Percentiles rank a stretch among this genome's conserved stretches.
Conservation (phyloP, 2,329 filamentous ascomycete species). For the Pyrenophora tritici-repentis region DNA sequence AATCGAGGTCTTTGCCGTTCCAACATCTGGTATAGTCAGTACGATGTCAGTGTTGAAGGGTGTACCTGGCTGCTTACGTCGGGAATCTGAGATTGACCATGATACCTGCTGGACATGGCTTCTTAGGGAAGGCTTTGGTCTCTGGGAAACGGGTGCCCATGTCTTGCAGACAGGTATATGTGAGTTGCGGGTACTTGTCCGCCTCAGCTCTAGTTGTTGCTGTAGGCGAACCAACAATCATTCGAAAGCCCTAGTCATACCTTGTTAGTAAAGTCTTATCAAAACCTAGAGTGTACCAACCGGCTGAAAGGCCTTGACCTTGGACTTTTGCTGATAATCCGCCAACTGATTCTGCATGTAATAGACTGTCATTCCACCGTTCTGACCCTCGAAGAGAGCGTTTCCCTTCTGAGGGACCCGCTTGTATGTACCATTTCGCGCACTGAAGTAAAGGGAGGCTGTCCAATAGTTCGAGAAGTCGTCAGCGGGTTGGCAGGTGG, state of each 20-base stretch:
- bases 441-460: constrained; percentile 29
- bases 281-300: constrained; percentile 1
- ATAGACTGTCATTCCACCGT: constrained; percentile 38
- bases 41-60: background rate
- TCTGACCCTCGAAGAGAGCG: constrained; percentile 32
- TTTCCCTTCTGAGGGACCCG: constrained; percentile 32
- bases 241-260: constrained; percentile 27
- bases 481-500: constrained; percentile 29
- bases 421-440: constrained; percentile 34
- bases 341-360: constrained; percentile 37
- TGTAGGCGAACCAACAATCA: constrained; percentile 34
- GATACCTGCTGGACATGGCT: constrained; percentile 50
- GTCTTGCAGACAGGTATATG: constrained; percentile 53
- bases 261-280: background rate
- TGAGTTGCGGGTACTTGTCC: constrained; percentile 51
- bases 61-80: constrained; percentile 19
- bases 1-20: constrained; percentile 33
- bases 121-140: constrained; percentile 48
- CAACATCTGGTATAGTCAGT: constrained; percentile 50
- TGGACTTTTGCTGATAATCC: constrained; percentile 36
- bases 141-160: constrained; percentile 49
- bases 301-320: constrained; percentile 51
- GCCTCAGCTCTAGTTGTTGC: constrained; percentile 38
- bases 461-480: constrained; percentile 36
- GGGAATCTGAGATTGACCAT: constrained; percentile 52